phyloP scores from a whole-genome alignment of 148 eudicot species.

The Gaultheria prostrata region DNA sequence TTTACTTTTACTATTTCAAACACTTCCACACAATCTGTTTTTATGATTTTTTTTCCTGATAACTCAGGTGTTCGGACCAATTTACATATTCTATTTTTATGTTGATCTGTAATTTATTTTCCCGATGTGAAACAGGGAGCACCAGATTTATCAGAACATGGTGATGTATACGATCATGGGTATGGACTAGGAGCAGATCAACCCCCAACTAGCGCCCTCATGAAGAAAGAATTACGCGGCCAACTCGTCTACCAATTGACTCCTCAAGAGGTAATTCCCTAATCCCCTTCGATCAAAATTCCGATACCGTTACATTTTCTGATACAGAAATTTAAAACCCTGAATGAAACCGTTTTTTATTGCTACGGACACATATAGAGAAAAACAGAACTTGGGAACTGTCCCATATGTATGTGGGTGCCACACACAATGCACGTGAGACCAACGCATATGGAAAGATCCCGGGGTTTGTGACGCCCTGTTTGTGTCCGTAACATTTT shows the following conservation, averaged over 20 bases:
- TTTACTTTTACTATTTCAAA: too few species aligned
- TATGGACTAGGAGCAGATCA: slow-evolving; percentile 52
- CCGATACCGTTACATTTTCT: too few species aligned
- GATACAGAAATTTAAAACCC: too few species aligned
- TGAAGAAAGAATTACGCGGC: slow-evolving; percentile 33
- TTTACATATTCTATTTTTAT: not conserved
- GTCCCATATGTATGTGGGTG: too few species aligned
- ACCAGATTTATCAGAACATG: slow-evolving; percentile 62
- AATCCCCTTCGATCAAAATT: not conserved
- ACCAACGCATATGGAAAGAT: not conserved
- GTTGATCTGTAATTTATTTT: not conserved
- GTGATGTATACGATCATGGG: slow-evolving; percentile 38
- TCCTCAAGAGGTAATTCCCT: not conserved
- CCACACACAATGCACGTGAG: not conserved
- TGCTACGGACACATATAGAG: too few species aligned
- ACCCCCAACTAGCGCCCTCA: slow-evolving; percentile 58
- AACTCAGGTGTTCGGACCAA: too few species aligned
- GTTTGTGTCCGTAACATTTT: not conserved
- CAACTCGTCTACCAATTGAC: not conserved
- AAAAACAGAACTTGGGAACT: not conserved
- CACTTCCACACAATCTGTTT: too few species aligned
- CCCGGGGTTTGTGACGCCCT: not conserved
- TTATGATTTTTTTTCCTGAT: too few species aligned
- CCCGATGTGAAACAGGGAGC: slow-evolving; percentile 38
- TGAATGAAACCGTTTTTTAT: too few species aligned